Percentiles rank a stretch among this genome's conserved stretches.
phyloP scores from a whole-genome alignment of 1,139 yeast genomes.

The Yamadazyma atlantica region DNA sequence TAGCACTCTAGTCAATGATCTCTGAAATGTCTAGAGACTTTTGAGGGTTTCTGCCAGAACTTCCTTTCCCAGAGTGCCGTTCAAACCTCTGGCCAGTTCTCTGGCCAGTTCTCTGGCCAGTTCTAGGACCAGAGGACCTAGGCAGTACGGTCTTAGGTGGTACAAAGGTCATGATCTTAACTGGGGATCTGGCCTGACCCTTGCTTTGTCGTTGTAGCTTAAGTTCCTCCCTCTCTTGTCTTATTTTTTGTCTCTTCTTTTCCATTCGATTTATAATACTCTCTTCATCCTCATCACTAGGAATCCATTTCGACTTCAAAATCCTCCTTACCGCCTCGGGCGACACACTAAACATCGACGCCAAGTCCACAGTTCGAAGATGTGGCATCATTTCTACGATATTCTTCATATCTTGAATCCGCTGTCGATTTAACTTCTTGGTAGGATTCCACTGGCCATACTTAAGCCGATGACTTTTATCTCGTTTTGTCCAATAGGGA shows the following conservation, averaged over 20 bases:
- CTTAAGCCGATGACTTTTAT: constrained; percentile 58
- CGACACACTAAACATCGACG: constrained; percentile 65
- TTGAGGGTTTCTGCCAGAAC: no score
- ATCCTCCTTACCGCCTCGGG: constrained; percentile 86
- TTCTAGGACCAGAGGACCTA: no score
- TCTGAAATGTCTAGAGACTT: not conserved
- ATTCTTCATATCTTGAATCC: constrained; percentile 64
- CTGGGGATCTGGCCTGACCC: no score
- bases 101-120: no score
- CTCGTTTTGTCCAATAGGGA: constrained; percentile 66
- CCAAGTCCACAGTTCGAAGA: constrained; percentile 58
- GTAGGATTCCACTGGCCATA: constrained; percentile 71
- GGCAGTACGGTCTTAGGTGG: no score
- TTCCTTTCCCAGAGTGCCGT: no score
- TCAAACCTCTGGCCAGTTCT: no score
- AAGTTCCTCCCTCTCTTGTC: not conserved
- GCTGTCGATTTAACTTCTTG: constrained; percentile 64
- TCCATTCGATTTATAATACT: constrained; percentile 49
- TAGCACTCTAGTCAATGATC: not conserved
- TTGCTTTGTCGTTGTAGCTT: no score
- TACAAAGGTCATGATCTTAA: no score
- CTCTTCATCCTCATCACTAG: constrained; percentile 53
- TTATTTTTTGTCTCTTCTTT: constrained; percentile 18
- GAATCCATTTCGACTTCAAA: constrained; percentile 74
- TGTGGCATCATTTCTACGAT: constrained; percentile 60